Evolutionary conservation across 805 yeast genomes (phyloP).

Genomic region (Candida morakotiae): DNA sequence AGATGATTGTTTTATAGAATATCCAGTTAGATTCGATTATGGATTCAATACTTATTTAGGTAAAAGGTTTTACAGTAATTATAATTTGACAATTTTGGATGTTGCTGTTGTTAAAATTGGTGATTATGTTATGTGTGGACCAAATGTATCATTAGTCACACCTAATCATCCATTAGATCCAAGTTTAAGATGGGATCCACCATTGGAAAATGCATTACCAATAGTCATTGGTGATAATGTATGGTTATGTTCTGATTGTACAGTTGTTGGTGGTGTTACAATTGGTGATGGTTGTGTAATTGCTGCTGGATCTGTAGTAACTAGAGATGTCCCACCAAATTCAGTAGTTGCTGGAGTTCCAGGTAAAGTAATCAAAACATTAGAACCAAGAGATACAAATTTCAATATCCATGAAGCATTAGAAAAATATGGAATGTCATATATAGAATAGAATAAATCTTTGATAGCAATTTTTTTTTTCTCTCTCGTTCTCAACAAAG

Average conservation of each 20-base stretch:
- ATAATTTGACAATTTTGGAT: slow-evolving; percentile 11
- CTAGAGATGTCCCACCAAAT: slow-evolving; percentile 47
- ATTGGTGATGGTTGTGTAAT: slow-evolving; percentile 41
- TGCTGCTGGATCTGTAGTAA: slow-evolving; percentile 66
- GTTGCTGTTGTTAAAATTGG: slow-evolving; percentile 13
- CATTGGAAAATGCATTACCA: slow-evolving; percentile 11
- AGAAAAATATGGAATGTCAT: slow-evolving; percentile 9
- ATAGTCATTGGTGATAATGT: slow-evolving; percentile 12
- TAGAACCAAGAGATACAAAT: slow-evolving; percentile 10
- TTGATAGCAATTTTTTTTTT: background rate
- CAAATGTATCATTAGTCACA: slow-evolving; percentile 10
- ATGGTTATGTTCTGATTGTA: slow-evolving; percentile 11
- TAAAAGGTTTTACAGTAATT: slow-evolving; percentile 11
- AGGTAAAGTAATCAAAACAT: slow-evolving; percentile 38
- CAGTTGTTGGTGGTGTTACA: slow-evolving; percentile 13
- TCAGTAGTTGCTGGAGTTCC: slow-evolving; percentile 60
- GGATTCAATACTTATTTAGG: slow-evolving; percentile 13
- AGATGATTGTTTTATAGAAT: slow-evolving; percentile 11
- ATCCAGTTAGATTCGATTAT: slow-evolving; percentile 11
- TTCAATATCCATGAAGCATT: slow-evolving; percentile 8
- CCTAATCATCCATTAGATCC: slow-evolving; percentile 12
- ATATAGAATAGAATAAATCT: slow-evolving; percentile 2
- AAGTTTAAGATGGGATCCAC: slow-evolving; percentile 8
- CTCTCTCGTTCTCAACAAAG: background rate
- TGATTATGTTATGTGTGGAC: slow-evolving; percentile 12